Base-by-base conservation (phyloP, 495 filamentous ascomycete genomes). In the Umbilicaria muhlenbergii region DNA sequence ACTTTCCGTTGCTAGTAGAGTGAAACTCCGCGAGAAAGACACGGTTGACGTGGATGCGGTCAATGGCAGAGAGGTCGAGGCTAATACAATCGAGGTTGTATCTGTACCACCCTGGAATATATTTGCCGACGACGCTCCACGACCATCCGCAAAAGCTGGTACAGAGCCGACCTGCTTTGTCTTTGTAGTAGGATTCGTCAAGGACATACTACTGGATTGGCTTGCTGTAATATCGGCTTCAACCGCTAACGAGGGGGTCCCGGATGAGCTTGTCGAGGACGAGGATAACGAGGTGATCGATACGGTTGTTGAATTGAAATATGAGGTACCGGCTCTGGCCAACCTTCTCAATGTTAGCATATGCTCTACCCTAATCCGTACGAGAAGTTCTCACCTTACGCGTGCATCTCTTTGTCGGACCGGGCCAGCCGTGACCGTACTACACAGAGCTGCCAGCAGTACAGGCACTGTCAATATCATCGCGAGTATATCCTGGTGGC, bases 371-470 rank as follows among this genome's bases (percentile, higher is more conserved):
- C 8, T 1, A 28, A 7, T 10, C 8, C 24, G 24, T 0, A 28
- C 24, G 3, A 28, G 24, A 28, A 5, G 5, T 10, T 28, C 52
- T 45, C 38, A 51, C 52, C 41, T 46, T 31, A 46, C 21, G 15
- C 36, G 40, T 33, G 33, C 42, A 11, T 39, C 43, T 38, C 43
- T 17, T 11, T 45, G 42, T n/a, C 42, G 47, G 24, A 56, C 32
- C 40, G 44, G 45, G 16, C 51, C 50, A 49, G 50, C 50, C 34
- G 42, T 37, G 36, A 48, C 43, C 17, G 46, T 14, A 39, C 46
- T 45, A 48, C 36, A 51, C 41, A 38, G 44, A 34, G 53, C 53
- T 51, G 47, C 50, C 47, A 51, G 50, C 44, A 56, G 43, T 51
- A 56, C 35, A 28, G 24, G 24, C 24, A 28, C 24, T 6, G 8